phyloP scores from a whole-genome alignment of 805 yeast species.

The Aciculoconidium aculeatum region DNA sequence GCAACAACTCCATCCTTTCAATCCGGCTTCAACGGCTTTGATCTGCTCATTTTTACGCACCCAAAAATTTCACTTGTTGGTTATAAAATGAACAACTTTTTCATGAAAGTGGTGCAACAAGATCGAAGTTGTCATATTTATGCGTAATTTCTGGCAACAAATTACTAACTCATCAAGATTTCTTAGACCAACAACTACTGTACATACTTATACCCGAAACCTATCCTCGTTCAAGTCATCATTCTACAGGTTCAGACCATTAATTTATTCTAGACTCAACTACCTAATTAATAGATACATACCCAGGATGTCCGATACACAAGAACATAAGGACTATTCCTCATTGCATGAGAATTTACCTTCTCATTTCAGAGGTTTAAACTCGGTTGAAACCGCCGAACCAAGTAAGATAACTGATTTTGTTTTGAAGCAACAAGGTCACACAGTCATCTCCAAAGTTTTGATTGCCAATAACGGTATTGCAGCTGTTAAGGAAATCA shows the following conservation, averaged over 20 bases:
- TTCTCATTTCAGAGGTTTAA: constrained; percentile 73
- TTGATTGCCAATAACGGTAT: constrained; percentile 98
- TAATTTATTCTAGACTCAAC: not conserved
- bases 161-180: constrained; percentile 2
- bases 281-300: constrained; percentile 5
- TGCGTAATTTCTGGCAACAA: constrained; percentile 1
- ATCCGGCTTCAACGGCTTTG: no score
- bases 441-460: constrained; percentile 84
- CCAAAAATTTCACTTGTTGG: no score
- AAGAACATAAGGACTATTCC: constrained; percentile 16
- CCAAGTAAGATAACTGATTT: constrained; percentile 78
- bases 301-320: constrained; percentile 7
- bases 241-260: not conserved
- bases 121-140: no score
- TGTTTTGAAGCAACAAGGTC: constrained; percentile 83
- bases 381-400: constrained; percentile 71
- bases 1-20: no score
- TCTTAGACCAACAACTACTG: constrained; percentile 3
- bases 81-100: no score
- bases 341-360: constrained; percentile 43
- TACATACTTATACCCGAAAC: constrained; percentile 3
- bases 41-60: no score
- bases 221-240: constrained; percentile 4
- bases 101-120: no score
- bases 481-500: constrained; percentile 97